These are phyloP conservation scores for Coemansia sp. DNA, from an alignment of 192 early-diverging fungal genomes.

Conservation along the genomic window DNA sequence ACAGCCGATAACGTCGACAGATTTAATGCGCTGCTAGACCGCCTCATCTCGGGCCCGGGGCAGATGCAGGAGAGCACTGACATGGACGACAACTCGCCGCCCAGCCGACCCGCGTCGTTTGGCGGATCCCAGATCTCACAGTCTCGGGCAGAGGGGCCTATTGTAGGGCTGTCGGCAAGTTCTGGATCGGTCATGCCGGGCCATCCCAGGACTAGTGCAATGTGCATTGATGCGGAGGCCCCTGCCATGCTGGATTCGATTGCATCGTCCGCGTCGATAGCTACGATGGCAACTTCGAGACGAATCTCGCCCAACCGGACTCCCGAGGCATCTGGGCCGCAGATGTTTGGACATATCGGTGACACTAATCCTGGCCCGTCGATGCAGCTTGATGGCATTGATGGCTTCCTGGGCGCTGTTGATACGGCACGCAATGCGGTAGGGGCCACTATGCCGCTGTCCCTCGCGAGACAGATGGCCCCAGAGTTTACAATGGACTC, in stretches of 20 bases:
- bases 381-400: no score
- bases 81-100: neutral
- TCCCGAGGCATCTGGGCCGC: constrained; percentile 8
- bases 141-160: no score
- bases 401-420: no score
- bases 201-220: neutral
- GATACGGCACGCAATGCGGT: no score
- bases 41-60: constrained; percentile 16
- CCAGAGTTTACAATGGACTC: no score
- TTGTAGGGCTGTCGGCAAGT: no score
- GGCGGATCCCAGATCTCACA: neutral
- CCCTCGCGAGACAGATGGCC: no score
- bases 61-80: constrained; percentile 5
- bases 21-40: constrained; percentile 32
- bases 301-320: constrained; percentile 22
- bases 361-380: neutral
- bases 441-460: no score
- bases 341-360: neutral
- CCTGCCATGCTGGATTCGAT: constrained; percentile 13
- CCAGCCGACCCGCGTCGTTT: neutral
- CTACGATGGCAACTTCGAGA: constrained; percentile 17
- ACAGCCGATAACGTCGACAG: constrained; percentile 28
- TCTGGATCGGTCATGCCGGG: no score
- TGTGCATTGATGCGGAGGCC: constrained; percentile 2
- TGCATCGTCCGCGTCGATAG: constrained; percentile 21